These are phyloP conservation scores for Podospora pseudoanserina DNA, from an alignment of 495 filamentous ascomycete genomes.

Conservation along the genomic window DNA sequence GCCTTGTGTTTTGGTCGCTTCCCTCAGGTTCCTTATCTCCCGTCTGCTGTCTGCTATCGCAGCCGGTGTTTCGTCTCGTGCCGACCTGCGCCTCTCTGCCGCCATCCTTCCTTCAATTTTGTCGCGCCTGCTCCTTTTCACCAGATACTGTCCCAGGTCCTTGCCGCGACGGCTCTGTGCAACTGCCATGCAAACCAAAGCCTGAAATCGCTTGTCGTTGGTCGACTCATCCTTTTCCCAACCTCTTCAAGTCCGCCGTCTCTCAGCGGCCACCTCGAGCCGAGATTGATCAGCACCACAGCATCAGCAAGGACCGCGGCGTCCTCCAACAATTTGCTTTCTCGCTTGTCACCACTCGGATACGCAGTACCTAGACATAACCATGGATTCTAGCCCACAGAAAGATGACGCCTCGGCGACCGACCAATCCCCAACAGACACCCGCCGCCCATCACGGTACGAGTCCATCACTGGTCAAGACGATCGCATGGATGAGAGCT, in stretches of 20 bases:
- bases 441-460: constrained; percentile 35
- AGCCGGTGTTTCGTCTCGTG: not conserved
- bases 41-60: not conserved
- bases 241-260: not conserved
- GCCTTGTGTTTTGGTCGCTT: not conserved
- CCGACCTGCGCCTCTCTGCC: not conserved
- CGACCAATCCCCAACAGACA: constrained; percentile 42
- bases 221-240: not conserved
- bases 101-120: not conserved
- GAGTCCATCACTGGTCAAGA: constrained; percentile 30
- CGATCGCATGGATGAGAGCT: constrained; percentile 37
- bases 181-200: constrained; percentile 17
- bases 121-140: not conserved
- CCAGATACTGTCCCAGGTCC: constrained; percentile 4
- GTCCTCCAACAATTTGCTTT: not conserved
- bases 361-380: not conserved
- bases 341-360: too few species aligned
- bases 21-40: not conserved
- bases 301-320: not conserved
- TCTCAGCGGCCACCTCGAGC: not conserved
- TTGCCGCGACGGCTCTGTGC: constrained; percentile 9
- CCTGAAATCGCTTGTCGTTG: not conserved
- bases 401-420: constrained; percentile 29
- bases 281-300: not conserved
- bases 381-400: constrained; percentile 40